A percentile compares a stretch with the other conserved stretches of the same genome.
These are phyloP conservation scores for Daldinia childiae DNA, from an alignment of 495 filamentous ascomycete genomes.

Conservation along the genomic window DNA sequence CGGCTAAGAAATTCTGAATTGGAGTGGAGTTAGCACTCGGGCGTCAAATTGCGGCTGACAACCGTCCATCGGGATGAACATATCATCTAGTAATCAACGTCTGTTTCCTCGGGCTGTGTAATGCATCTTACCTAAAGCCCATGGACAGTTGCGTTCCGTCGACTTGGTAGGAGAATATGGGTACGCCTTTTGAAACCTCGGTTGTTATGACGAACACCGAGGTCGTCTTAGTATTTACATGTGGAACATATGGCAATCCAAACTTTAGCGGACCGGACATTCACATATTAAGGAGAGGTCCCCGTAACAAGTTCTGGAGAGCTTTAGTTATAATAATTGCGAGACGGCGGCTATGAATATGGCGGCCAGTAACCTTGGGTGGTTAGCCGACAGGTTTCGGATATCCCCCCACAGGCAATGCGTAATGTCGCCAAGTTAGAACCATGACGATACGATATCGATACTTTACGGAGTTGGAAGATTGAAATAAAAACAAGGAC, in stretches of 20 bases:
- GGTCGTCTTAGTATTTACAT: not conserved
- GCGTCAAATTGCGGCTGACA: not conserved
- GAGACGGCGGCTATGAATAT: not conserved
- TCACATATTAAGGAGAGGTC: not conserved
- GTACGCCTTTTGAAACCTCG: not conserved
- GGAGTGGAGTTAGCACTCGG: not conserved
- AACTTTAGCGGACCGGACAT: slow-evolving; percentile 6
- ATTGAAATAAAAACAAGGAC: not conserved
- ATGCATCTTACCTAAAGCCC: not conserved
- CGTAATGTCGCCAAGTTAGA: not conserved
- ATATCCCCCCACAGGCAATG: not conserved
- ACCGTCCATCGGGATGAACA: not conserved
- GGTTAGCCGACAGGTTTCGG: slow-evolving; percentile 1
- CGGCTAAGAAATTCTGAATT: not conserved
- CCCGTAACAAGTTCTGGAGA: not conserved
- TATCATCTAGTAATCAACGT: not conserved
- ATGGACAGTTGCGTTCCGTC: not conserved
- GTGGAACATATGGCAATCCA: not conserved
- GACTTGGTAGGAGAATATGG: not conserved
- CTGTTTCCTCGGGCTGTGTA: not conserved
- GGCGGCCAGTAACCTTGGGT: slow-evolving; percentile 1
- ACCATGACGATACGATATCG: not conserved
- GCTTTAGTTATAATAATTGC: not conserved
- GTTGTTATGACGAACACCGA: not conserved
- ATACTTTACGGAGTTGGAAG: not conserved